Percentiles rank a stretch among this genome's conserved stretches.
These are phyloP conservation scores for Pythium plurisporium DNA, from an alignment of 352 stramenopile genomes.

Conservation along the genomic window DNA sequence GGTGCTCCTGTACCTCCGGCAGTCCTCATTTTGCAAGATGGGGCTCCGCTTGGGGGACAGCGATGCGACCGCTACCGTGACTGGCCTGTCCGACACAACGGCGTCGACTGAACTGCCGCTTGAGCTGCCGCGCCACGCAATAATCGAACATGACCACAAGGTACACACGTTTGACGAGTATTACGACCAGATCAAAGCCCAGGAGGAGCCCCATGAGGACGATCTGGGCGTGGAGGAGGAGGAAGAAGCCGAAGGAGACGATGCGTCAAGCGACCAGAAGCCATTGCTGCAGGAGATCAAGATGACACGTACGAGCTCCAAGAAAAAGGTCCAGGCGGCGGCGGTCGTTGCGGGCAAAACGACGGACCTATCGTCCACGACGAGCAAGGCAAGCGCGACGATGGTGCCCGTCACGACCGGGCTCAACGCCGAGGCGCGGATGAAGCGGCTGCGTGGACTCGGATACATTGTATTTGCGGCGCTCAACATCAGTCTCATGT, in stretches of 20 bases:
- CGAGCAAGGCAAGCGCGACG: conserved; percentile 6
- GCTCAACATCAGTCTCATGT: conserved; percentile 64
- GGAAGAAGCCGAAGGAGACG: not conserved
- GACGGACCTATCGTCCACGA: too few species aligned
- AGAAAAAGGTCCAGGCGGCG: conserved; percentile 14
- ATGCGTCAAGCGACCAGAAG: conserved; percentile 2
- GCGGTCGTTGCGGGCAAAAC: not conserved
- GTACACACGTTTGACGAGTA: conserved; percentile 23
- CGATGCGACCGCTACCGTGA: not conserved
- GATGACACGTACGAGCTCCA: conserved; percentile 21
- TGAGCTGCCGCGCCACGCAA: conserved; percentile 17
- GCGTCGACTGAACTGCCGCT: not conserved
- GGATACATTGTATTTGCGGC: conserved; percentile 45
- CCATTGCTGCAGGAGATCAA: conserved; percentile 20
- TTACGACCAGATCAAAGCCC: conserved; percentile 4
- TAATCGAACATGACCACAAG: conserved; percentile 15
- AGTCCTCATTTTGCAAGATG: conserved; percentile 7
- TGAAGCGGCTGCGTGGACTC: conserved; percentile 31
- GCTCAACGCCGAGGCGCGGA: not conserved
- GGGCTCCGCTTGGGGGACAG: conserved; percentile 4
- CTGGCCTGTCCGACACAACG: not conserved
- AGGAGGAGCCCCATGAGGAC: conserved; percentile 2
- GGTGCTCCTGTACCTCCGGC: too few species aligned
- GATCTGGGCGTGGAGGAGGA: not conserved
- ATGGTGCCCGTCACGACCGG: conserved; percentile 15